Evolutionary conservation across 1,139 yeast species (phyloP), one percentile per base, ranked within the genome.

Genomic region (Kodamaea sp.): DNA sequence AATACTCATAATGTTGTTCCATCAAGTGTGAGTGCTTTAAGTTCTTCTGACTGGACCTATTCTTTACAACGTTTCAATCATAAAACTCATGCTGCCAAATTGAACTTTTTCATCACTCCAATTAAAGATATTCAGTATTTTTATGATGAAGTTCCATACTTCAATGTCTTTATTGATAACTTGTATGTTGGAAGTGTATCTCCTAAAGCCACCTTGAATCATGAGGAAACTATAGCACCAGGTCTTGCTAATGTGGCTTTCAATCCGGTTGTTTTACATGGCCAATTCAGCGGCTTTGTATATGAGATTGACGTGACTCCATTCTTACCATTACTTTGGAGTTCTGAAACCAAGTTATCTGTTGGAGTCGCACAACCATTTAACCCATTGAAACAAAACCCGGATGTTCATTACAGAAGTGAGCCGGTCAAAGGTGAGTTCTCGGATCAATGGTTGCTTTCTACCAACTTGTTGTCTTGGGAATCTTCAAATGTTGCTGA

Each of bases 271-370:
- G 63, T 53, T 32, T 58, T 58, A 22, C 39, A 46, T 32, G 61
- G 61, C 28, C 42, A 58, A 24, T 58, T 57, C 41, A 47, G 50
- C 37, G 63, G 63, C 5, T 50, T 58, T 35, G 39, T 49, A 24
- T 60, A 58, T 38, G 62, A 59, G 34, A 30, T 60, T 27, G 63
- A 61, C 39, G 55, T 61, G 42, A 43, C 56, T n/a, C 44, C 55
- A 9, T 48, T 60, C 29, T 52, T 61, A 39, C 65, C 65, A 6
- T 46, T 57, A 24, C 53, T 61, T 35, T 60, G 77, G 62, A 45
- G 41, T 23, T 53, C 41, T 33, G 50, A 42, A 15, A 48, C 52
- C 27, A 44, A 47, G 15, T 46, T 60, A 27, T 53, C 43, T 29
- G 39, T 60, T 29, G 54, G 48, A 39, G 55, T 58, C 25, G 55